These are phyloP conservation scores for Colletotrichum musae DNA, from an alignment of 2,329 filamentous ascomycete genomes.

Conservation along the genomic window DNA sequence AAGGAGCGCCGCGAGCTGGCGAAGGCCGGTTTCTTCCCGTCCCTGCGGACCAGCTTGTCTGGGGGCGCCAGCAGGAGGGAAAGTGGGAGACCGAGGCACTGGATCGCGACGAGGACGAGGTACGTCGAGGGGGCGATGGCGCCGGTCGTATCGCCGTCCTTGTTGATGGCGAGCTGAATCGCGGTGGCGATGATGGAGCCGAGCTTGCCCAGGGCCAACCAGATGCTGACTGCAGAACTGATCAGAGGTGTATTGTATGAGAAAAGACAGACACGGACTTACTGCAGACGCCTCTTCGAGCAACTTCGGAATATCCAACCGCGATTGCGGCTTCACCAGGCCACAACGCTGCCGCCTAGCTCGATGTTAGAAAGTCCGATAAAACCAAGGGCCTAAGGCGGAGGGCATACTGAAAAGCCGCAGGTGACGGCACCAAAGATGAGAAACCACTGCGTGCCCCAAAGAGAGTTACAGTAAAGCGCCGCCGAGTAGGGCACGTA, in stretches of 20 bases:
- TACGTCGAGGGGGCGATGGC: conserved; percentile 61
- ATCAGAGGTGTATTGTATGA: background rate
- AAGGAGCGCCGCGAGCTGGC: conserved; percentile 50
- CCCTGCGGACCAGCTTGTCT: conserved; percentile 58
- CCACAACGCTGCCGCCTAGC: conserved; percentile 53
- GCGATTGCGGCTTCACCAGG: conserved; percentile 53
- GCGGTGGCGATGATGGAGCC: conserved; percentile 67
- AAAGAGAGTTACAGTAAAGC: conserved; percentile 31
- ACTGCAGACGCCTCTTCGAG: conserved; percentile 59
- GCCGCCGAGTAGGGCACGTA: conserved; percentile 33
- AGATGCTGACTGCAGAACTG: conserved; percentile 55
- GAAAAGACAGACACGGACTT: background rate
- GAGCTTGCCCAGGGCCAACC: conserved; percentile 66
- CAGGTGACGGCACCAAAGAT: conserved; percentile 29
- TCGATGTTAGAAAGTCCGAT: background rate
- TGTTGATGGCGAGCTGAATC: conserved; percentile 65
- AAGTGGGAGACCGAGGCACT: conserved; percentile 61
- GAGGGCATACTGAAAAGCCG: conserved; percentile 16
- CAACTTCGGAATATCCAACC: conserved; percentile 50
- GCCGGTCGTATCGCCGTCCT: conserved; percentile 55
- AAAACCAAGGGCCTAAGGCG: too few species aligned
- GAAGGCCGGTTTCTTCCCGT: conserved; percentile 48
- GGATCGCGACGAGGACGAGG: conserved; percentile 57
- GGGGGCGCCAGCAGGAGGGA: conserved; percentile 60
- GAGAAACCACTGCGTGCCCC: conserved; percentile 33